These are phyloP conservation scores for Xylariaceae sp. DNA, from an alignment of 2,329 filamentous ascomycete species.

Conservation along the genomic window DNA sequence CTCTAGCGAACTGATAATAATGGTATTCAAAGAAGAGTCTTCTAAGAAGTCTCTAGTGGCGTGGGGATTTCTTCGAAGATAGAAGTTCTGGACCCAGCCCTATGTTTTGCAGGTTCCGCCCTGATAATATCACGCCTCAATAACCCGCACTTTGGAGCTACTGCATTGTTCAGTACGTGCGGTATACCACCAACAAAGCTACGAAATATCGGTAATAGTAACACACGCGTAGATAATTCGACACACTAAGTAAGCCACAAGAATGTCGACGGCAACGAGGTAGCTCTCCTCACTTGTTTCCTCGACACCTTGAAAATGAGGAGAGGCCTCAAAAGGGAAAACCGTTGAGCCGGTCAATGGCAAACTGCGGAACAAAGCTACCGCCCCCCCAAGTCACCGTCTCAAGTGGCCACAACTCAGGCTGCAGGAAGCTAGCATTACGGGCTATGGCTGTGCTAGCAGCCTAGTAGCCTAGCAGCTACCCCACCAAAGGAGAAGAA, in stretches of 20 bases:
- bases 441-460: slow-evolving; percentile 19
- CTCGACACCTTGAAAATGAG: neutral
- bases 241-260: too few relatives aligned
- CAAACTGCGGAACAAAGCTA: slow-evolving; percentile 17
- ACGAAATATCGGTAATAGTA: too few relatives aligned
- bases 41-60: too few relatives aligned
- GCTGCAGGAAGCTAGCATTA: slow-evolving; percentile 11
- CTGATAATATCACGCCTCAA: slow-evolving; percentile 7
- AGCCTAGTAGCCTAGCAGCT: too few relatives aligned
- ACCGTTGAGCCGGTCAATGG: neutral
- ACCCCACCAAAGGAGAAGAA: too few relatives aligned
- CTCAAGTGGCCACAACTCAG: slow-evolving; percentile 13
- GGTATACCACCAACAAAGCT: neutral
- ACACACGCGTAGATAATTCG: too few relatives aligned
- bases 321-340: neutral
- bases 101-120: slow-evolving; percentile 13
- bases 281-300: too few relatives aligned
- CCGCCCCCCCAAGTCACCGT: slow-evolving; percentile 18
- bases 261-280: too few relatives aligned
- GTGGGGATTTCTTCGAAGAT: neutral
- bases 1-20: too few relatives aligned
- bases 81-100: slow-evolving; percentile 2
- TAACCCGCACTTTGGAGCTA: slow-evolving; percentile 11
- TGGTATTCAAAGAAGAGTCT: too few relatives aligned
- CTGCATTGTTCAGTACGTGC: slow-evolving; percentile 1